Evolutionary conservation across 2,329 filamentous ascomycete genomes (phyloP).

Genomic region (Thielaviopsis populi): DNA sequence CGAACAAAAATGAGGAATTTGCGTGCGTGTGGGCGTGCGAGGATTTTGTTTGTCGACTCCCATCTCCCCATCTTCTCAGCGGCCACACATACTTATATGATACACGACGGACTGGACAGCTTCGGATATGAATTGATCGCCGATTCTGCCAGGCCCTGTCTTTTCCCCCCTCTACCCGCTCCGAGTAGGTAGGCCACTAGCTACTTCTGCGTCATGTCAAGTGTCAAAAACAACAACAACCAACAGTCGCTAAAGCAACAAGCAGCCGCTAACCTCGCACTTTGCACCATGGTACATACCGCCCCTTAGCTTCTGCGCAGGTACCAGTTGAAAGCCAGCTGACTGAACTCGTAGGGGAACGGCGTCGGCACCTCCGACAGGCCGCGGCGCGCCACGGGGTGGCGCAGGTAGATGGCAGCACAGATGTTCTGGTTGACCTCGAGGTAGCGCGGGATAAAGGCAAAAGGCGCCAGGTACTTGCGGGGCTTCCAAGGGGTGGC

Average conservation of each 20-base stretch:
- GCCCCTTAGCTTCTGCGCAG: slow-evolving; percentile 53
- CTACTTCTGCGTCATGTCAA: too few species aligned
- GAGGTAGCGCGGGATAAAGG: slow-evolving; percentile 86
- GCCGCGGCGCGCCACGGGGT: slow-evolving; percentile 78
- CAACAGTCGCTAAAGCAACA: too few species aligned
- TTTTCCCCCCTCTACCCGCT: background rate
- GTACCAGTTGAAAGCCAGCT: slow-evolving; percentile 90
- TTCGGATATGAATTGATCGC: background rate
- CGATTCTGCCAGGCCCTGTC: background rate
- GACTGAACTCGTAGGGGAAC: slow-evolving; percentile 53
- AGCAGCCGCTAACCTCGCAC: background rate
- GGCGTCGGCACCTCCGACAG: slow-evolving; percentile 73
- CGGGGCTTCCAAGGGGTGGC: slow-evolving; percentile 79
- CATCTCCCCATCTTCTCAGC: background rate
- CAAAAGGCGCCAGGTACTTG: slow-evolving; percentile 78
- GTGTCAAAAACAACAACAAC: too few species aligned
- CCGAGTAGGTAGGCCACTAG: too few species aligned
- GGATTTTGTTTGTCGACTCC: background rate
- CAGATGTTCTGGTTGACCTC: slow-evolving; percentile 98
- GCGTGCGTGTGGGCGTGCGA: too few species aligned
- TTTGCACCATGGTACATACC: background rate
- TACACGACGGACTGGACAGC: slow-evolving; percentile 2
- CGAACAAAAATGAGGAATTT: background rate
- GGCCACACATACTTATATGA: slow-evolving; percentile 2
- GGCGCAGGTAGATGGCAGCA: slow-evolving; percentile 82